These are phyloP conservation scores for Chaetoceros tenuissimus DNA, from an alignment of 108 stramenopile genomes.

Conservation along the genomic window DNA sequence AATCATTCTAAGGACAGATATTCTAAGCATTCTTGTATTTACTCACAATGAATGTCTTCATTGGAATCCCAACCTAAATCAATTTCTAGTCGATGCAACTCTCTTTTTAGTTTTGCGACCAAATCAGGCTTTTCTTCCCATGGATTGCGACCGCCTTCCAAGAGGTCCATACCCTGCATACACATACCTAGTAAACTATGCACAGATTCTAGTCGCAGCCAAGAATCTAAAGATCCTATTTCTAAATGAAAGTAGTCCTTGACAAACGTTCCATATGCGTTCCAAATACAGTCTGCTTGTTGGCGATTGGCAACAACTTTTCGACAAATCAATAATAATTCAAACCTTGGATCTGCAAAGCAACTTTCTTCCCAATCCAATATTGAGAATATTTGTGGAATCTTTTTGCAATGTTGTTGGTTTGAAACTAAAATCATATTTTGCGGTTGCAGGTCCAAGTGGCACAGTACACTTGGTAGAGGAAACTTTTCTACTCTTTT, in stretches of 20 bases:
- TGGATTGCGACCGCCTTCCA: slow-evolving; percentile 58
- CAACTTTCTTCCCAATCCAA: slow-evolving; percentile 86
- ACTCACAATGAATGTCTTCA: too few species aligned
- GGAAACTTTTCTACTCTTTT: neutral
- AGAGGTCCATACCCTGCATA: slow-evolving; percentile 48
- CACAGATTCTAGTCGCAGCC: slow-evolving; percentile 70
- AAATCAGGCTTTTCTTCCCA: slow-evolving; percentile 75
- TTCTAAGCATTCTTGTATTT: too few species aligned
- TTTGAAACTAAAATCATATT: slow-evolving; percentile 43
- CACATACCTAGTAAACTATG: slow-evolving; percentile 58
- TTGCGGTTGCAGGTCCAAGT: slow-evolving; percentile 86
- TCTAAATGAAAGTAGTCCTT: slow-evolving; percentile 3
- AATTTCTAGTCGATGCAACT: slow-evolving; percentile 35
- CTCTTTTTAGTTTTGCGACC: slow-evolving; percentile 57
- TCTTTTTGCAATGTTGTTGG: neutral
- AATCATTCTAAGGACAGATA: slow-evolving; percentile 3
- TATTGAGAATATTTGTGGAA: slow-evolving; percentile 36
- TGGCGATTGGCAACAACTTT: slow-evolving; percentile 68
- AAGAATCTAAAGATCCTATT: slow-evolving; percentile 64
- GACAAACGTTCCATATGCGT: slow-evolving; percentile 18
- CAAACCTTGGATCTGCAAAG: slow-evolving; percentile 75
- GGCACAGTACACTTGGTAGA: slow-evolving; percentile 48
- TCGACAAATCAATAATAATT: slow-evolving; percentile 61
- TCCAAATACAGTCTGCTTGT: slow-evolving; percentile 63
- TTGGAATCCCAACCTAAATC: slow-evolving; percentile 2